Percentiles rank a stretch among this genome's conserved stretches.
These are phyloP conservation scores for Glutinoglossum americanum DNA, from an alignment of 495 filamentous ascomycete genomes.

Conservation along the genomic window DNA sequence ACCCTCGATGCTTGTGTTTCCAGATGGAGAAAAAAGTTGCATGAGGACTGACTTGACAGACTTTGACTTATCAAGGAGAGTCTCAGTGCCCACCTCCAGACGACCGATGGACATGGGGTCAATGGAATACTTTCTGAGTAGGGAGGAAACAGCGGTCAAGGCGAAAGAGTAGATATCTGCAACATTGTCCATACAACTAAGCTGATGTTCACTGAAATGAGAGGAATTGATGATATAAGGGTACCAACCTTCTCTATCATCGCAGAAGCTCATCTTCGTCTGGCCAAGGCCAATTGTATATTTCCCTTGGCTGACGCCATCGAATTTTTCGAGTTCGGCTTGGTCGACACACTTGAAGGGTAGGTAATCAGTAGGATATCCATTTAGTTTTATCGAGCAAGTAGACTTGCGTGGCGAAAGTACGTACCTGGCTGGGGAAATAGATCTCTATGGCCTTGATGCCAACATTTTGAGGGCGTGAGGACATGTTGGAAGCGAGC, in stretches of 20 bases:
- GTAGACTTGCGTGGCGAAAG: slow-evolving; percentile 12
- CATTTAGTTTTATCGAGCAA: slow-evolving; percentile 2
- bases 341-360: slow-evolving; percentile 75
- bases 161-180: slow-evolving; percentile 95
- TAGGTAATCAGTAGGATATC: slow-evolving; percentile 8
- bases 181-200: neutral
- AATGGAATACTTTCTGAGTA: slow-evolving; percentile 83
- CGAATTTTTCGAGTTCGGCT: slow-evolving; percentile 87
- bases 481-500: slow-evolving; percentile 36
- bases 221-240: neutral
- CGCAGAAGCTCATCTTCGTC: slow-evolving; percentile 99
- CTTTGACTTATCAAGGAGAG: slow-evolving; percentile 96
- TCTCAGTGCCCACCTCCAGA: slow-evolving; percentile 96
- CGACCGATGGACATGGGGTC: slow-evolving; percentile 78
- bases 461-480: slow-evolving; percentile 88
- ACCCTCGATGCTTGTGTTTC: slow-evolving; percentile 85
- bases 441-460: slow-evolving; percentile 99
- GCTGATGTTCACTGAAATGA: neutral
- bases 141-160: slow-evolving; percentile 71
- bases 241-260: slow-evolving; percentile 81
- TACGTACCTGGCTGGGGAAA: slow-evolving; percentile 76
- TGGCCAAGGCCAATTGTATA: slow-evolving; percentile 99
- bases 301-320: slow-evolving; percentile 83
- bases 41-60: slow-evolving; percentile 99
- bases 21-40: slow-evolving; percentile 76